Percentiles rank a stretch among this genome's conserved stretches.
phyloP scores from a whole-genome alignment of 2,329 filamentous ascomycete genomes.

The Neurospora crassa region DNA sequence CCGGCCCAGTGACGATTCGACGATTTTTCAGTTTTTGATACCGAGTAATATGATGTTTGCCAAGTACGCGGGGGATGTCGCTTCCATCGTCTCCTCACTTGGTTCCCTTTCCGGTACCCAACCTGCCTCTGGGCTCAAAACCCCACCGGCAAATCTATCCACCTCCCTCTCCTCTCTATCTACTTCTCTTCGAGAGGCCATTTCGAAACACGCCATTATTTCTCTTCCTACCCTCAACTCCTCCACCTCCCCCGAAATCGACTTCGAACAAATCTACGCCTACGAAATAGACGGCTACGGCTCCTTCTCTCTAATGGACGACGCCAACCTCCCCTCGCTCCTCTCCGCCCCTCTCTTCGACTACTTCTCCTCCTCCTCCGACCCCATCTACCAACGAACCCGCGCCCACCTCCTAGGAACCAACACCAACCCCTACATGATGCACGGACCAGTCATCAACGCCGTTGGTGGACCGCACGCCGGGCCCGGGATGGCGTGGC shows the following conservation, averaged over 20 bases:
- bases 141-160: too few relatives aligned
- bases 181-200: slow-evolving; percentile 28
- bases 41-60: slow-evolving; percentile 84
- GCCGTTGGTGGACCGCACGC: slow-evolving; percentile 43
- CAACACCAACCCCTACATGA: slow-evolving; percentile 63
- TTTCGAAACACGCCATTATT: slow-evolving; percentile 40
- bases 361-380: slow-evolving; percentile 42
- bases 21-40: slow-evolving; percentile 77
- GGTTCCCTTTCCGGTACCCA: too few relatives aligned
- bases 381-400: slow-evolving; percentile 63
- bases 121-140: too few relatives aligned
- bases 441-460: slow-evolving; percentile 41
- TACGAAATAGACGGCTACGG: slow-evolving; percentile 67
- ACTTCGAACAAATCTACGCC: slow-evolving; percentile 43
- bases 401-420: slow-evolving; percentile 57
- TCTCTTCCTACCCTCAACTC: slow-evolving; percentile 19
- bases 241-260: too few relatives aligned
- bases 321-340: slow-evolving; percentile 56
- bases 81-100: background rate
- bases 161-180: background rate
- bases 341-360: slow-evolving; percentile 53
- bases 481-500: slow-evolving; percentile 67
- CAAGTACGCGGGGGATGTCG: slow-evolving; percentile 42
- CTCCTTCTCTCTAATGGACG: slow-evolving; percentile 48
- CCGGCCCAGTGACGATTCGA: slow-evolving; percentile 81